These are phyloP conservation scores for Herpotrichia juniperi DNA, from an alignment of 2,329 filamentous ascomycete species.

Conservation along the genomic window DNA sequence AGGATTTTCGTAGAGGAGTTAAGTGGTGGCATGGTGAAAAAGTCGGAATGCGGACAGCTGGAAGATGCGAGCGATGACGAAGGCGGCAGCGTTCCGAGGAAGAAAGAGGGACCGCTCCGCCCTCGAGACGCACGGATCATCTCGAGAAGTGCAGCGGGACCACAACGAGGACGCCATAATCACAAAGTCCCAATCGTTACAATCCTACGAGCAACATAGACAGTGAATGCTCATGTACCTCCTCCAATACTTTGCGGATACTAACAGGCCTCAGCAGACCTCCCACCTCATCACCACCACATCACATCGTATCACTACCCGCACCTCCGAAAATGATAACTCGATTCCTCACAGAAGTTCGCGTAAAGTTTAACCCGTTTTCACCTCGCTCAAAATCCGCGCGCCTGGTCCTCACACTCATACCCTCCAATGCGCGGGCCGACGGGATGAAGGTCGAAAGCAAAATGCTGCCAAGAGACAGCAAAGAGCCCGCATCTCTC, in stretches of 20 bases:
- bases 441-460: constrained; percentile 78
- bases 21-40: constrained; percentile 40
- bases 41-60: constrained; percentile 30
- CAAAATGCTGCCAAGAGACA: constrained; percentile 73
- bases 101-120: constrained; percentile 6
- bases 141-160: not conserved
- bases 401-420: constrained; percentile 82
- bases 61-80: constrained; percentile 42
- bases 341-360: constrained; percentile 83
- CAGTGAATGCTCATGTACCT: not conserved
- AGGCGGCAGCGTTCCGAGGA: constrained; percentile 7
- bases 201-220: not conserved
- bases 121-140: constrained; percentile 26
- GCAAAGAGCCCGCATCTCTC: constrained; percentile 71
- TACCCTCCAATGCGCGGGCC: constrained; percentile 78
- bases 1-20: constrained; percentile 47
- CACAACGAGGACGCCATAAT: not conserved
- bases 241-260: not conserved
- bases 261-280: not conserved
- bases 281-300: constrained; percentile 4
- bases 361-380: constrained; percentile 92
- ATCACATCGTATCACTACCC: not conserved
- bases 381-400: constrained; percentile 78
- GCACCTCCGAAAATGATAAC: constrained; percentile 71
- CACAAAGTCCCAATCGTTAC: not conserved